Percentiles rank a stretch among this genome's conserved stretches.
Conservation (phyloP, 495 filamentous ascomycete species). For the Penicillium alfredii region DNA sequence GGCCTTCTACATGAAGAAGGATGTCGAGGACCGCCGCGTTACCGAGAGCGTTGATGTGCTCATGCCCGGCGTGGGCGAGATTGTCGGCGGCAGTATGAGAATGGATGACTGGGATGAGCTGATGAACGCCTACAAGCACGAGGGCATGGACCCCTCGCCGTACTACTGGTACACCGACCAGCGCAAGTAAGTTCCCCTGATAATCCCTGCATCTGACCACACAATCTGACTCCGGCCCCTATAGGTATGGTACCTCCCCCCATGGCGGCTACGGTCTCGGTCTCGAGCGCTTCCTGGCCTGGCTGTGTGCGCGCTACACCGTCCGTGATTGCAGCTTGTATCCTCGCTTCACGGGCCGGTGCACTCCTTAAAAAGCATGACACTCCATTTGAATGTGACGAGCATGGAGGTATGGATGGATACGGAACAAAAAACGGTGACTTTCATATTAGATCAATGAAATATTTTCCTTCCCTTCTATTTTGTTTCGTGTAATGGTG, state of each 20-base stretch:
- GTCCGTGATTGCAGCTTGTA: conserved; percentile 88
- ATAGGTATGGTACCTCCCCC: conserved; percentile 84
- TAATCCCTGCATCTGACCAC: conserved; percentile 3
- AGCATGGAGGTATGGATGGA: too few relatives aligned
- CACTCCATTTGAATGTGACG: too few relatives aligned
- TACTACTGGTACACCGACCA: conserved; percentile 99
- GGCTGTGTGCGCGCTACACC: conserved; percentile 88
- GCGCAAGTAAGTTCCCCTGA: conserved; percentile 68
- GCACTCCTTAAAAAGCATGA: conserved; percentile 69
- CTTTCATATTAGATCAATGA: too few relatives aligned
- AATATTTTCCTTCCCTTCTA: too few relatives aligned
- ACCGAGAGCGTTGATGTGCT: conserved; percentile 95
- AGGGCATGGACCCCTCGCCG: conserved; percentile 75
- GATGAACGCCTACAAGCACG: conserved; percentile 78
- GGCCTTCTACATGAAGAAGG: conserved; percentile 99
- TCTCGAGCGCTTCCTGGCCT: conserved; percentile 92
- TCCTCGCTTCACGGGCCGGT: conserved; percentile 88
- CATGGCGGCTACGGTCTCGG: conserved; percentile 96
- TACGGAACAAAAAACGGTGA: too few relatives aligned
- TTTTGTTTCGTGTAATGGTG: too few relatives aligned
- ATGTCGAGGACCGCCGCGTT: conserved; percentile 69
- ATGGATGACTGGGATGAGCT: conserved; percentile 92
- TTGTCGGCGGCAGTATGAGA: conserved; percentile 95
- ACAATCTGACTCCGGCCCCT: conserved; percentile 1
- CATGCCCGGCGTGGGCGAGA: conserved; percentile 96